These are phyloP conservation scores for Colletotrichum noveboracense DNA, from an alignment of 2,329 filamentous ascomycete species.

Conservation along the genomic window DNA sequence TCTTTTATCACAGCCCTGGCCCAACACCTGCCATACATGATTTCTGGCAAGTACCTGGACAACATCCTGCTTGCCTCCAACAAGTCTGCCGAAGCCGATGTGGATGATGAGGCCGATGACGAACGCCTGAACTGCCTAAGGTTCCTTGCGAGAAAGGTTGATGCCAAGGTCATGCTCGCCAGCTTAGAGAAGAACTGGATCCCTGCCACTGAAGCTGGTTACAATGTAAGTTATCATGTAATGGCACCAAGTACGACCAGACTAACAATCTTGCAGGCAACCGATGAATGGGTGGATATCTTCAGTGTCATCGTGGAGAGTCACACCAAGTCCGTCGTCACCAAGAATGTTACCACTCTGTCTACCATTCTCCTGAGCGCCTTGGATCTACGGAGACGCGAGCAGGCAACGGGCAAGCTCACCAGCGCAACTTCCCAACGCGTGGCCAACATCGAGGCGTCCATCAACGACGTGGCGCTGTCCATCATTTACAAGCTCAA, in stretches of 20 bases:
- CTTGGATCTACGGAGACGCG: constrained; percentile 69
- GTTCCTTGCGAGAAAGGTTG: constrained; percentile 77
- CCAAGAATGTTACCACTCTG: constrained; percentile 75
- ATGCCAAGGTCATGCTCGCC: constrained; percentile 77
- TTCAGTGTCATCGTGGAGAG: constrained; percentile 76
- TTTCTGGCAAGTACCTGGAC: constrained; percentile 77
- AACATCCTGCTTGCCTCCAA: constrained; percentile 75
- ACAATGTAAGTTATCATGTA: constrained; percentile 54
- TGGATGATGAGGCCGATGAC: constrained; percentile 67
- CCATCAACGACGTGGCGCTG: constrained; percentile 73
- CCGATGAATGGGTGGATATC: constrained; percentile 72
- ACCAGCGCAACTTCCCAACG: constrained; percentile 46
- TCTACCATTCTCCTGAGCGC: constrained; percentile 66
- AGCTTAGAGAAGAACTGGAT: constrained; percentile 76
- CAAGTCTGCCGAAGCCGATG: constrained; percentile 66
- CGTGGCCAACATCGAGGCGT: constrained; percentile 62
- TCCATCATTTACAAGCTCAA: constrained; percentile 98
- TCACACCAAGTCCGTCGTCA: constrained; percentile 78
- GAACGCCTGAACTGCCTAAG: constrained; percentile 73
- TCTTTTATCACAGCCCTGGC: constrained; percentile 80
- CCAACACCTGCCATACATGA: constrained; percentile 87
- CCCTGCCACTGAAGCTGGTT: constrained; percentile 65
- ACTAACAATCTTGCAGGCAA: constrained; percentile 51
- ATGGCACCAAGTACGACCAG: too few species aligned
- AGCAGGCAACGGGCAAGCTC: constrained; percentile 52